A percentile compares a stretch with the other conserved stretches of the same genome.
Evolutionary conservation across 805 yeast genomes (phyloP).

Genomic region (Wickerhamomyces ciferrii): DNA sequence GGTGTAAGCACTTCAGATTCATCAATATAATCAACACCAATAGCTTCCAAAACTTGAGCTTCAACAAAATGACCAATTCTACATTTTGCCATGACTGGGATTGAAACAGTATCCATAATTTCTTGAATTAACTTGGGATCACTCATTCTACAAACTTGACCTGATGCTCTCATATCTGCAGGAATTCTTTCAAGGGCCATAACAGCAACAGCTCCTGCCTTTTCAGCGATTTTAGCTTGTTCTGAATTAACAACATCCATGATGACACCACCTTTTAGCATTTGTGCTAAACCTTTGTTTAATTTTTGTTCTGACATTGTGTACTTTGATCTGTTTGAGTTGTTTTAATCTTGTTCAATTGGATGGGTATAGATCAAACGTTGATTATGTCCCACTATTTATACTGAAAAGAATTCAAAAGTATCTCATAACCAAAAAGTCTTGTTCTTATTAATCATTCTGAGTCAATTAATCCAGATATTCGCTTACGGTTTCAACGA

Average conservation of each 20-base stretch:
- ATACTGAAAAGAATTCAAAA: too few species aligned
- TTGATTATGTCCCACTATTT: too few species aligned
- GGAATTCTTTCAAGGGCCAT: conserved; percentile 87
- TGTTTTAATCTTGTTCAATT: too few species aligned
- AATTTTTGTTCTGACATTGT: conserved; percentile 35
- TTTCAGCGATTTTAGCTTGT: conserved; percentile 76
- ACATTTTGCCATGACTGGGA: conserved; percentile 83
- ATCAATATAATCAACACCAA: conserved; percentile 75
- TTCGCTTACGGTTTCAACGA: too few species aligned
- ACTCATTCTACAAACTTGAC: conserved; percentile 82
- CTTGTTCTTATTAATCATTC: too few species aligned
- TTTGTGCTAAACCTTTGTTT: conserved; percentile 79
- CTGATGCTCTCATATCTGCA: conserved; percentile 77
- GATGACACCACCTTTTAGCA: conserved; percentile 76
- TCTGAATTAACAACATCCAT: conserved; percentile 76
- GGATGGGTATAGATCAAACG: too few species aligned
- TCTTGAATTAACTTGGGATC: conserved; percentile 76
- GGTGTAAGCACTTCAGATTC: conserved; percentile 84
- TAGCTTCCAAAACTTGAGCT: conserved; percentile 69
- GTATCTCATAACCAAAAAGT: too few species aligned
- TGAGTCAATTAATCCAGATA: too few species aligned
- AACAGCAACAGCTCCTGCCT: conserved; percentile 85
- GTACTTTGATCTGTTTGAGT: not conserved
- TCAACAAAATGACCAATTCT: conserved; percentile 82
- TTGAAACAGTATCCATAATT: conserved; percentile 60